Base-by-base conservation (phyloP, 208 protist genomes). In the Acanthamoeba triangularis region DNA sequence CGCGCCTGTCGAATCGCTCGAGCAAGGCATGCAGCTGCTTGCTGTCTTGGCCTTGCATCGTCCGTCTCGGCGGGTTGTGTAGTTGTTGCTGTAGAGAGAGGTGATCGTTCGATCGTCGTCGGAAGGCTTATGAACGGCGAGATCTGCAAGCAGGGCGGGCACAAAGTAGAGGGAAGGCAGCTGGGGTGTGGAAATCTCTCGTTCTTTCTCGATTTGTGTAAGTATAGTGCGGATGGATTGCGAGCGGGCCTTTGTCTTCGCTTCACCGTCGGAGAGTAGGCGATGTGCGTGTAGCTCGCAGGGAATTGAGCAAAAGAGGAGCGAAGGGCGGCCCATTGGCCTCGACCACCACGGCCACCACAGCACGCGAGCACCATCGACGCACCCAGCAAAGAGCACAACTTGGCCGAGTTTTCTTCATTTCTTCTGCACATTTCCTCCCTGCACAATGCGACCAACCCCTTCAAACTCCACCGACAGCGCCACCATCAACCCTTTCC, bases 21-120 rank as follows among this genome's bases (percentile, higher is more conserved):
- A 85, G 76, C 76, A 85, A 85, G 76, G 76, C 76, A 25, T 85
- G 76, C 47, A 85, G 76, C n/a, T 85, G 25, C 65, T 74, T 85
- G 41, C 41, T 47, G 28, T 80, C 69, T 49, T 80, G 69, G 3
- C 69, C 69, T 80, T 80, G 69, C 61, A 67, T 67, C 25, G 18
- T 78, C 23, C 59, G 28, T 65, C 4, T 65, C 28, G 59, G 23
- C 16, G 16, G 59, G 59, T 65, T 78, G 33, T 78, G 35, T 78
- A 20, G 23, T 20, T 20, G n/a, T 78, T 23, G 30, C n/a, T 10
- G 41, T 35, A 56, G 16, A 18, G 20, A 44, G 14, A 35, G 1
- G 76, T 7, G 33, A 41, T 23, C 25, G 37, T 18, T 44, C 18
- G 37, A 80, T 80, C 25, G 30, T 30, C 33, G 13, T 49, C 69